Evolutionary conservation across 78 protist species (phyloP), one percentile per base, ranked within the genome.

Genomic region (Dictyostelium discoideum): DNA sequence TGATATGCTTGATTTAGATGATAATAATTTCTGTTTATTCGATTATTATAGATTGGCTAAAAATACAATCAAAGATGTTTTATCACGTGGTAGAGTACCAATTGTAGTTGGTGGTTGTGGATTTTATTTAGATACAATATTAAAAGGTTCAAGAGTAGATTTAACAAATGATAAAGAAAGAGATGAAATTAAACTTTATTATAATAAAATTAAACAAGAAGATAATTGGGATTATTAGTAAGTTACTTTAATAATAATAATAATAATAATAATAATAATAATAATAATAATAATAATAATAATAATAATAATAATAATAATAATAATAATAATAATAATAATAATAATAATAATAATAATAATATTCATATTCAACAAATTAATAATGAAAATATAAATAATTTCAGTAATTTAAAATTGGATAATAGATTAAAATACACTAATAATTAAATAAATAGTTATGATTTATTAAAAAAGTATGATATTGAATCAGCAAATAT

Each of bases 41-140:
- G 44, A 73, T 40, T 90, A 72, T 79, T 72, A 39, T 32, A 32
- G 50, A 4, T 18, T 54, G 0, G 88, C 88, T 22, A 72, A 24
- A 46, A 6, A 72, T 29, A 32, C 88, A 18, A 82, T 90, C 39
- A 29, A 82, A 9, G 88, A 90, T 37, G 73, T 90, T 3, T 2
- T 90, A 20, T 9, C 54, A 13, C 42, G 95, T 16, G 95, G 95
- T 11, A 50, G 60, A 5, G 26, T 39, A 24, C 95, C 95, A 9
- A 82, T 90, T 0, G 29, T 90, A 3, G 95, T 90, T 20, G 95
- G 95, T 82, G 95, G 95, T 37, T 72, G 88, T 82, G 95, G 95
- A 32, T 90, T 90, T 24, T 90, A 90, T 60, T 18, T 90, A 13
- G 79, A 90, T 37, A 37, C 77, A 1, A 48, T 90, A 1, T 5